A percentile compares a stretch with the other conserved stretches of the same genome.
These are phyloP conservation scores for Geranomyces variabilis DNA, from an alignment of 192 early-diverging fungal species.

Conservation along the genomic window DNA sequence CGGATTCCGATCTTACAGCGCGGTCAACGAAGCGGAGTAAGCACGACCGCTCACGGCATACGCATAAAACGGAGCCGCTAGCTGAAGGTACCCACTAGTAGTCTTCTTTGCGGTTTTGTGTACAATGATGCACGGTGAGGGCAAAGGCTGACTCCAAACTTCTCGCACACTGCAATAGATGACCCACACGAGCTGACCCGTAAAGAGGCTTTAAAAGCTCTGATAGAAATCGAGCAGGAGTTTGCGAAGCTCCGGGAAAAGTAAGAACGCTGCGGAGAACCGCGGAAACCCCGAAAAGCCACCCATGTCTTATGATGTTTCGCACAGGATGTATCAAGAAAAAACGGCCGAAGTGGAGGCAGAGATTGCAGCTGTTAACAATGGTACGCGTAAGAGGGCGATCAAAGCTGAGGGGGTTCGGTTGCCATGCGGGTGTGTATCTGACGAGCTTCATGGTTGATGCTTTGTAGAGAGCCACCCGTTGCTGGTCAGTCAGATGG, in stretches of 20 bases:
- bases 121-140: not conserved
- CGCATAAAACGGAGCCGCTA: not conserved
- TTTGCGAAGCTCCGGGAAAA: conserved; percentile 33
- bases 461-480: conserved; percentile 11
- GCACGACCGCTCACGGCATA: conserved; percentile 6
- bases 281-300: not conserved
- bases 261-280: not conserved
- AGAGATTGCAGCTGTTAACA: conserved; percentile 20
- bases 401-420: not conserved
- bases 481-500: conserved; percentile 17
- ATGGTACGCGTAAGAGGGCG: not conserved
- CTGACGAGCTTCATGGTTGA: not conserved
- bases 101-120: not conserved
- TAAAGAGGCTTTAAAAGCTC: conserved; percentile 29
- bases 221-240: conserved; percentile 31
- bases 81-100: not conserved
- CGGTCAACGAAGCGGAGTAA: conserved; percentile 4
- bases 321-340: conserved; percentile 31
- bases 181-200: conserved; percentile 27
- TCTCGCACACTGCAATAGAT: not conserved
- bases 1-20: not conserved
- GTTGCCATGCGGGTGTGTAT: not conserved
- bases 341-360: conserved; percentile 24
- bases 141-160: not conserved
- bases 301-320: too few species aligned